Evolutionary conservation across 495 filamentous ascomycete genomes (phyloP).

Genomic region (Coniosporium apollinis): DNA sequence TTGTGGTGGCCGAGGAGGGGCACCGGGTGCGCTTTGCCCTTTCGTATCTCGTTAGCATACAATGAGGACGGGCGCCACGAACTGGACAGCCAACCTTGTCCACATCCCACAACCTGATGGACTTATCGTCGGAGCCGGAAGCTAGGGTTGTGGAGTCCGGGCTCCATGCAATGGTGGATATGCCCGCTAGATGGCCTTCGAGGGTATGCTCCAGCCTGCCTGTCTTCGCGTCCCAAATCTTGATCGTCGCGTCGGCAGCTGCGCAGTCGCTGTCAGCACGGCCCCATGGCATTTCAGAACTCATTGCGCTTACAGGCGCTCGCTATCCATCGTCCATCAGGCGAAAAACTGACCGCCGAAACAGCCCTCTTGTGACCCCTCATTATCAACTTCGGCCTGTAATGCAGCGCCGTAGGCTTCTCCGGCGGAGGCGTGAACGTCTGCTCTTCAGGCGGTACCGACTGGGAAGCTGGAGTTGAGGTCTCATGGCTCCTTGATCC

Average conservation of each 20-base stretch:
- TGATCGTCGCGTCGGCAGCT: conserved; percentile 76
- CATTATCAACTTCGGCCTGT: conserved; percentile 46
- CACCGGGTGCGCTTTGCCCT: conserved; percentile 42
- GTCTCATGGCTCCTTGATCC: conserved; percentile 3
- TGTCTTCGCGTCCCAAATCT: conserved; percentile 72
- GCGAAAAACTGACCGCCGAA: conserved; percentile 78
- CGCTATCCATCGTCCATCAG: conserved; percentile 76
- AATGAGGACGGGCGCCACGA: not conserved
- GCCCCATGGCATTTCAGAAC: too few relatives aligned
- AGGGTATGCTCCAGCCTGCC: conserved; percentile 70
- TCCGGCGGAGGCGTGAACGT: conserved; percentile 4
- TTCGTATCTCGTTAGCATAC: conserved; percentile 6
- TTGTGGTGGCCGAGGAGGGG: conserved; percentile 81
- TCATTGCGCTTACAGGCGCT: conserved; percentile 64
- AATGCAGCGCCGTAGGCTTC: conserved; percentile 36
- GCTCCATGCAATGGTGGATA: conserved; percentile 79
- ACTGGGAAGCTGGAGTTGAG: too few relatives aligned
- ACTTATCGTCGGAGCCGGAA: conserved; percentile 89
- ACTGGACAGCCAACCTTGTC: conserved; percentile 36
- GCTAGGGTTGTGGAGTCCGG: conserved; percentile 76
- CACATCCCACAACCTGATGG: conserved; percentile 83
- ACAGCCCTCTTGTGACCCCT: conserved; percentile 62
- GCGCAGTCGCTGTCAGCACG: too few relatives aligned
- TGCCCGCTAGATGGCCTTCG: conserved; percentile 83
- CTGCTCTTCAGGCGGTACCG: not conserved